Evolutionary conservation across 208 protist genomes (phyloP), one percentile per base, ranked within the genome.

Genomic region (Vickermania spadyakhi): DNA sequence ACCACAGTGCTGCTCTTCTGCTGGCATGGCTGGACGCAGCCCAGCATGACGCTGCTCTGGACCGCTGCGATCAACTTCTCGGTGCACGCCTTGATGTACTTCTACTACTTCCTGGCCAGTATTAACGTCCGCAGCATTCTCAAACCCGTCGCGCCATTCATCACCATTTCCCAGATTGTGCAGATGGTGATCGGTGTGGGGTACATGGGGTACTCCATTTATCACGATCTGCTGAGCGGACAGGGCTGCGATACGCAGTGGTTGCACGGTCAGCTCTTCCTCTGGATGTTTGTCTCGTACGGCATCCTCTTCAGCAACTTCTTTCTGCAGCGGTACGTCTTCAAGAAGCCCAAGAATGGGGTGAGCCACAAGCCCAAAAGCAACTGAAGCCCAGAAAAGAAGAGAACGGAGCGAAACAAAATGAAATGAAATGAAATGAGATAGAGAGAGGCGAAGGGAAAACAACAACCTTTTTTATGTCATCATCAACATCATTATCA

Each of bases 21-120:
- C 74, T 97, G 90, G 92, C 67, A 93, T 60, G 79, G 81, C 5
- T 81, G 73, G 11, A 26, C 68, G 41, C 60, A 52, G 0, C 36
- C 66, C 0, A 81, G 85, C 18, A 61, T 70, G 5, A 70, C 70
- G 53, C 88, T 89, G 25, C 26, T 96, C 25, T 89, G 74, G 68
- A 98, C 96, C 61, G 73, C 84, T 21, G 60, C 73, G 7, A 97
- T 98, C 89, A 98, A 98, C 70, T 93, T 91, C 72, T 59, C 53
- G 21, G 93, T 98, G 28, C 96, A 98, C 79, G 73, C 87, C 11
- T 64, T 97, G 72, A 98, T 98, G 94, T 98, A 98, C 72, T 75
- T 82, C 4, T 98, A 98, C 70, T 98, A 97, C 75, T 92, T 91
- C 52, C 28, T 96, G n/a, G 69, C 68, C 52, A 74, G 75, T 1